Conservation (phyloP, 1,139 yeast genomes). For the Candida glucosophila region DNA sequence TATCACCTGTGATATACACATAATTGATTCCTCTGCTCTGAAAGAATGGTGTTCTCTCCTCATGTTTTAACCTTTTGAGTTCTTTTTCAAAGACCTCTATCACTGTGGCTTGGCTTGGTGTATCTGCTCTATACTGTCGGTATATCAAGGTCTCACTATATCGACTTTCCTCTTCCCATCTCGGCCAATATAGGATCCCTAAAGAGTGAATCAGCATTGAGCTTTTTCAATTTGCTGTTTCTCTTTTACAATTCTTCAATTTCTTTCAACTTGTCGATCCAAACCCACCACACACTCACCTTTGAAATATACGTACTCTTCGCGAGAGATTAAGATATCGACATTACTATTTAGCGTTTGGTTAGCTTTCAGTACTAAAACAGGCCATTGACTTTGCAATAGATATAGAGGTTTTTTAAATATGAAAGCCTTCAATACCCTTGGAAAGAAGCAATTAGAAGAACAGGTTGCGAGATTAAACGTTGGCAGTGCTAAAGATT, state of each 20-base stretch:
- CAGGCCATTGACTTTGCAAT: no score
- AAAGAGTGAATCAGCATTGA: constrained; percentile 29
- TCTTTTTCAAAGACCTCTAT: constrained; percentile 19
- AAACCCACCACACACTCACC: no score
- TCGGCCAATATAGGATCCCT: constrained; percentile 30
- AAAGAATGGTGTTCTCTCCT: constrained; percentile 24
- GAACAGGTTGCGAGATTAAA: constrained; percentile 4
- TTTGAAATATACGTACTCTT: no score
- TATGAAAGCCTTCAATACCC: no score
- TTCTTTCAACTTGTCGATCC: no score
- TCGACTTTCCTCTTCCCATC: constrained; percentile 18
- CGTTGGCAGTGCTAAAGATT: constrained; percentile 1
- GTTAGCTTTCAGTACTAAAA: no score
- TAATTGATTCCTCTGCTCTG: constrained; percentile 21
- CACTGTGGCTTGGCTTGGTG: constrained; percentile 18
- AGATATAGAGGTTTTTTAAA: no score
- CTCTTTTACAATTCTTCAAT: no score
- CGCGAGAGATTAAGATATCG: no score
- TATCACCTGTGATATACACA: constrained; percentile 20
- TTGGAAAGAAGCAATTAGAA: no score
- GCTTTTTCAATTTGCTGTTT: no score
- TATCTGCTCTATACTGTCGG: constrained; percentile 26
- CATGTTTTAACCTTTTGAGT: constrained; percentile 13
- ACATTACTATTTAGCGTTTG: no score
- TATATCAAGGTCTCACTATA: constrained; percentile 27